Evolutionary conservation across 2,329 filamentous ascomycete genomes (phyloP).

Genomic region (Hansfordia pulvinata): DNA sequence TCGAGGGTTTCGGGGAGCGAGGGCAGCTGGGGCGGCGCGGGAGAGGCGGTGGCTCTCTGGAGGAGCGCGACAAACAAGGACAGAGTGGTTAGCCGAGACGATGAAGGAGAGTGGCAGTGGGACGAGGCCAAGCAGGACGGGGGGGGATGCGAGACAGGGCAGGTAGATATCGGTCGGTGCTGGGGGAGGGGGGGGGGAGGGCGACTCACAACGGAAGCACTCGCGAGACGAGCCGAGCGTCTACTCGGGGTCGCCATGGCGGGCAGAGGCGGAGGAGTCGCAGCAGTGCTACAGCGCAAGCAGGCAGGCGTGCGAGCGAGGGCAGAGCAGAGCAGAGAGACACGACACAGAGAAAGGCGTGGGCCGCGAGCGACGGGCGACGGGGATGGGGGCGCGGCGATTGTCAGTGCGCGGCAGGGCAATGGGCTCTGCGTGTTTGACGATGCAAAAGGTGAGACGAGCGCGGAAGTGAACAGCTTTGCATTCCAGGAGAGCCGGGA

Average conservation of each 20-base stretch:
- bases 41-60: conserved; percentile 10
- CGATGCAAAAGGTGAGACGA: too few species aligned
- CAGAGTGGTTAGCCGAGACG: conserved; percentile 1
- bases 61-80: neutral
- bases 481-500: too few species aligned
- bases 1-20: conserved; percentile 28
- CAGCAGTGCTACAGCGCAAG: too few species aligned
- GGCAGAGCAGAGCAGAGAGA: too few species aligned
- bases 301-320: too few species aligned
- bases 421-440: too few species aligned
- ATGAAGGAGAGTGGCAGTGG: conserved; percentile 1
- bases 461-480: too few species aligned
- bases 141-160: neutral
- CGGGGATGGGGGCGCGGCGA: too few species aligned
- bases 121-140: too few species aligned
- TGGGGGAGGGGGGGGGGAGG: neutral
- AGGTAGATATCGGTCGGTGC: neutral
- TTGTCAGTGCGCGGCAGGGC: too few species aligned
- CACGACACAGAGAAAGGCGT: too few species aligned
- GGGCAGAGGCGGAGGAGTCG: conserved; percentile 1
- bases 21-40: conserved; percentile 20
- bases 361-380: too few species aligned
- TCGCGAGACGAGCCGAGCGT: conserved; percentile 29
- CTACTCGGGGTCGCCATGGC: conserved; percentile 19
- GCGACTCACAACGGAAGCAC: conserved; percentile 9